phyloP scores from a whole-genome alignment of 768 basidiomycete genomes.

The Hericium coralloides region DNA sequence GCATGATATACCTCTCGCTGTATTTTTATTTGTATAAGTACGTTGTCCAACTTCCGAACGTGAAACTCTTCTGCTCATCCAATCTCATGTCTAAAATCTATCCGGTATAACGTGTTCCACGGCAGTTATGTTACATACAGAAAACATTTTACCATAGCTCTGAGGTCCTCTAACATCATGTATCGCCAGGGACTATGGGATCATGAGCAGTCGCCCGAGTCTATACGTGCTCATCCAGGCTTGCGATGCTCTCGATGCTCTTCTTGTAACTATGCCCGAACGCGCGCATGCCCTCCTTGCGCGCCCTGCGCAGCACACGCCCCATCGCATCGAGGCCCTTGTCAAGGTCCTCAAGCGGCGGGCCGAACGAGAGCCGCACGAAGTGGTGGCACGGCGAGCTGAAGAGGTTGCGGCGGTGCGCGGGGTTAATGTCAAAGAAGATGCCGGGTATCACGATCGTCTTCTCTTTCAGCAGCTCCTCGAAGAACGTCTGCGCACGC shows the following conservation, averaged over 20 bases:
- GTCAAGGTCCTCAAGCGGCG: conserved; percentile 71
- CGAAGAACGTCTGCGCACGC: conserved; percentile 70
- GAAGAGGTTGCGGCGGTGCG: conserved; percentile 83
- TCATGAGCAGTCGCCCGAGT: too few relatives aligned
- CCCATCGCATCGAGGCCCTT: conserved; percentile 83
- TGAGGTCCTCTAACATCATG: too few relatives aligned
- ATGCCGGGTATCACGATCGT: conserved; percentile 89
- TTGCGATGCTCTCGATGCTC: conserved; percentile 30
- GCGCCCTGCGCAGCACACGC: conserved; percentile 64
- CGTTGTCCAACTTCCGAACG: too few relatives aligned
- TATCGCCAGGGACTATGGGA: too few relatives aligned
- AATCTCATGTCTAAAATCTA: too few relatives aligned
- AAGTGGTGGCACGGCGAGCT: conserved; percentile 87
- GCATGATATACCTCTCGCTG: too few relatives aligned
- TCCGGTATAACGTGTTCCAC: too few relatives aligned
- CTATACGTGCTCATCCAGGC: not conserved
- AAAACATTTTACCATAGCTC: too few relatives aligned
- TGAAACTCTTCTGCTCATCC: too few relatives aligned
- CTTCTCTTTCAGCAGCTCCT: conserved; percentile 84
- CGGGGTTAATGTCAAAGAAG: conserved; percentile 78
- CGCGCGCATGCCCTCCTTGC: conserved; percentile 44
- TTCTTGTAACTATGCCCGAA: conserved; percentile 70
- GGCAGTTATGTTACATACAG: too few relatives aligned
- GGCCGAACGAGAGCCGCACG: conserved; percentile 81
- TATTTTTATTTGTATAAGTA: too few relatives aligned